Percentiles rank a stretch among this genome's conserved stretches.
Conservation (phyloP, 164 flowering plant species). For the Stephania yunnanensis region DNA sequence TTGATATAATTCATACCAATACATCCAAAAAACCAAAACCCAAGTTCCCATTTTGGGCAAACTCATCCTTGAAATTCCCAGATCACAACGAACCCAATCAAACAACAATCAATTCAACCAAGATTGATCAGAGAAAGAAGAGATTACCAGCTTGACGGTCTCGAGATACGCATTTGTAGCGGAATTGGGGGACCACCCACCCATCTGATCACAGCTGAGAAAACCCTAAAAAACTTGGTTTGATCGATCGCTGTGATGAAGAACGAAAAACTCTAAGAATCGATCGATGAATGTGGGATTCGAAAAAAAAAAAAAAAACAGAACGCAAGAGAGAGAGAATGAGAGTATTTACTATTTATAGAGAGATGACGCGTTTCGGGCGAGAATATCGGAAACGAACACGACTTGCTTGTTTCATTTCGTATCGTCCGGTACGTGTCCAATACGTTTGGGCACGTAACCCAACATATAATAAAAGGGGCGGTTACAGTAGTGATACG, state of each 20-base stretch:
- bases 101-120: neutral
- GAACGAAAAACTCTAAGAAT: neutral
- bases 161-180: constrained; percentile 52
- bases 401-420: neutral
- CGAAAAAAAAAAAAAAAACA: neutral
- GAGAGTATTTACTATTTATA: neutral
- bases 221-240: neutral
- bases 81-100: no score
- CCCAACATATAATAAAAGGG: neutral
- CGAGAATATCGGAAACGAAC: constrained; percentile 3
- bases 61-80: neutral
- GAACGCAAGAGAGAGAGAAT: neutral
- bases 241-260: neutral
- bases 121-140: neutral
- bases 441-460: neutral
- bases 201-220: constrained; percentile 15
- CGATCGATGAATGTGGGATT: neutral
- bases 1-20: neutral
- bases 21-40: neutral
- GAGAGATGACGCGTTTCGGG: neutral
- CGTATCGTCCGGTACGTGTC: neutral
- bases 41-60: neutral
- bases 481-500: no score
- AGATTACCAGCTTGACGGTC: constrained; percentile 41
- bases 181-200: constrained; percentile 43